phyloP scores from a whole-genome alignment of 768 basidiomycete genomes.

The Suillus ampliporus region DNA sequence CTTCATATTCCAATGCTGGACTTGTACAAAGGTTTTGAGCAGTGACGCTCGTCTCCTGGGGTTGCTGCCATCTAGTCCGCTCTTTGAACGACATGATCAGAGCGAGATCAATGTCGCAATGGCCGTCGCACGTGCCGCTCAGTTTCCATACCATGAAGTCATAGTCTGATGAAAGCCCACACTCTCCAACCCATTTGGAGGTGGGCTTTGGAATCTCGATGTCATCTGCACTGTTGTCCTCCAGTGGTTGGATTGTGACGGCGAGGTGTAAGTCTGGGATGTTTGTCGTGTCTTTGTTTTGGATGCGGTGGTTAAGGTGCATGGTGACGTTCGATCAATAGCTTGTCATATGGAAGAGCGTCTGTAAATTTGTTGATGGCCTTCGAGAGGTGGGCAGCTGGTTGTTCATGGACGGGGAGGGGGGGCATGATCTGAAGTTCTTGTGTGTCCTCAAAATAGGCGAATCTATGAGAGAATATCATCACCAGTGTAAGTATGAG shows the following conservation, averaged over 20 bases:
- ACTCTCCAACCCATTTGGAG: neutral
- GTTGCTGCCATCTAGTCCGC: neutral
- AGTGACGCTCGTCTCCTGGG: neutral
- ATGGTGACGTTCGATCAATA: neutral
- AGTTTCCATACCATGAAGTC: neutral
- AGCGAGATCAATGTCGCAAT: constrained; percentile 13
- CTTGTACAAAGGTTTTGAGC: neutral
- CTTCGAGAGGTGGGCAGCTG: neutral
- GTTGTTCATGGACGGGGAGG: too few relatives aligned
- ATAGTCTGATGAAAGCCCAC: neutral
- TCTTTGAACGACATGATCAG: constrained; percentile 36
- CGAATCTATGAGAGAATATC: too few relatives aligned
- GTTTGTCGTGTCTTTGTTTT: neutral
- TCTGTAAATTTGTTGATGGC: neutral
- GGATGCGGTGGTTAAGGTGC: neutral
- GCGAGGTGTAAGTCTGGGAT: neutral
- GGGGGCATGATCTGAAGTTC: too few relatives aligned
- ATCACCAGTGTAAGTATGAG: neutral
- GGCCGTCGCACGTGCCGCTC: neutral
- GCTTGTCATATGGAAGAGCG: neutral
- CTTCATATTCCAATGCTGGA: neutral
- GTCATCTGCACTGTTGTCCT: neutral
- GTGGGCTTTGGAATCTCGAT: neutral
- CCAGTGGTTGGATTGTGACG: neutral
- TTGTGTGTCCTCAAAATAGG: too few relatives aligned